These are phyloP conservation scores for Phytophthora pluvialis DNA, from an alignment of 352 stramenopile genomes.

Conservation along the genomic window DNA sequence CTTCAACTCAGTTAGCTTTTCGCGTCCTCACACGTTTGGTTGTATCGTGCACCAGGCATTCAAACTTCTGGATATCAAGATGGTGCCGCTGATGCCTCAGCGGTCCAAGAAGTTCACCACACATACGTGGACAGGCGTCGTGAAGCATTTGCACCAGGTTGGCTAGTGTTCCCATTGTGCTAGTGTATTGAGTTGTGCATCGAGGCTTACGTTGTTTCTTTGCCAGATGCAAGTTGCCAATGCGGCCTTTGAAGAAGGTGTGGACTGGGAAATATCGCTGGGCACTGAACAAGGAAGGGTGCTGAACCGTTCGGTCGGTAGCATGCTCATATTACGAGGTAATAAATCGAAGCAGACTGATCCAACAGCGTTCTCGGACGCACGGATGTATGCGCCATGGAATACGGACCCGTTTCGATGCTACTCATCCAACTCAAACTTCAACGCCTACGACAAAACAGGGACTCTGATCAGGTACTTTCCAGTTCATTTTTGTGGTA, in stretches of 20 bases:
- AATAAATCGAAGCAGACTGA: constrained; percentile 30
- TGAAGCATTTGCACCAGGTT: constrained; percentile 79
- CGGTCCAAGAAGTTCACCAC: constrained; percentile 75
- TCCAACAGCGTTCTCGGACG: constrained; percentile 45
- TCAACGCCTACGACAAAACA: constrained; percentile 76
- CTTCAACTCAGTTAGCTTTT: neutral
- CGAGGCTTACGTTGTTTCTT: neutral
- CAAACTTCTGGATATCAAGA: constrained; percentile 80
- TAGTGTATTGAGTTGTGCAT: neutral
- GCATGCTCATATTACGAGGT: constrained; percentile 59
- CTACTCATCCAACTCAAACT: constrained; percentile 37
- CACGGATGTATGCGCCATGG: constrained; percentile 57
- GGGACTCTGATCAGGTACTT: constrained; percentile 57
- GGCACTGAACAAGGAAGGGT: constrained; percentile 25
- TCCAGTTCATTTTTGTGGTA: neutral
- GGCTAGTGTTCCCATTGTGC: neutral
- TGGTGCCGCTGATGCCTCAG: constrained; percentile 67
- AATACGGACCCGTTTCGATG: constrained; percentile 41
- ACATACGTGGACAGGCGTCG: constrained; percentile 76
- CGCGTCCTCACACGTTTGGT: neutral
- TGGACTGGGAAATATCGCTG: constrained; percentile 64
- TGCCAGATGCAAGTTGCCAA: constrained; percentile 73
- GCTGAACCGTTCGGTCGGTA: constrained; percentile 56
- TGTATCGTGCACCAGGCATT: constrained; percentile 46
- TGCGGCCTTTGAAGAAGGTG: constrained; percentile 59